Base-by-base conservation (phyloP, 805 yeast species). In the Candida lessepsii region DNA sequence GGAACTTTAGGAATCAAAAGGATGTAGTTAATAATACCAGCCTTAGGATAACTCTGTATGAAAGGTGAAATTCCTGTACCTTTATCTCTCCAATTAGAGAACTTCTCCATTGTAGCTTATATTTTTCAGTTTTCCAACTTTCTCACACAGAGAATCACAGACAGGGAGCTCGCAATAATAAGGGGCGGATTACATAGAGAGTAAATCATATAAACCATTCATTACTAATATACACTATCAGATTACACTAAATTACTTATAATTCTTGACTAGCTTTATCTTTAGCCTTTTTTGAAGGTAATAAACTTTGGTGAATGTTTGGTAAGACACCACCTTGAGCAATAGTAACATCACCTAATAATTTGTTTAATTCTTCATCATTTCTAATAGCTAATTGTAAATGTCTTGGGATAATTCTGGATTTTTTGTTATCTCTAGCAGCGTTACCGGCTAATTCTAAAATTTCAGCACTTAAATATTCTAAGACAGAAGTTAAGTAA, bases 241-340 rank as follows among this genome's bases (percentile, higher is more conserved):
- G 37, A 31, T 30, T 26, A 39, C 42, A 39, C 35, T 32, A 32
- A 39, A 25, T 37, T 32, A 32, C 35, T 70, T 70, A 79, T 70
- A 78, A 76, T 70, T 78, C 83, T 69, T 79, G 83, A 60, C 83
- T 78, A 62, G 80, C 80, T 64, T 76, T 76, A 48, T 74, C 70
- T 63, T 78, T 78, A 39, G 75, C 71, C 49, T 81, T 69, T 75
- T 82, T 83, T 76, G 83, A 78, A 69, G 91, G 90, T 58, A 90
- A 81, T 70, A 90, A 83, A 76, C 83, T 83, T 73, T 83, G 88
- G 76, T 87, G 96, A 66, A 89, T 86, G 83, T 88, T 87, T 76
- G 97, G 97, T 71, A 90, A 80, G 59, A 91, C 97, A 86, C 97
- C 97, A 83, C 97, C 97, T 74, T 89, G 95, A 55, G 97, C 96